Evolutionary conservation across 192 early-diverging fungal species (phyloP), one percentile per base, ranked within the genome.

Genomic region (Coemansia sp.): DNA sequence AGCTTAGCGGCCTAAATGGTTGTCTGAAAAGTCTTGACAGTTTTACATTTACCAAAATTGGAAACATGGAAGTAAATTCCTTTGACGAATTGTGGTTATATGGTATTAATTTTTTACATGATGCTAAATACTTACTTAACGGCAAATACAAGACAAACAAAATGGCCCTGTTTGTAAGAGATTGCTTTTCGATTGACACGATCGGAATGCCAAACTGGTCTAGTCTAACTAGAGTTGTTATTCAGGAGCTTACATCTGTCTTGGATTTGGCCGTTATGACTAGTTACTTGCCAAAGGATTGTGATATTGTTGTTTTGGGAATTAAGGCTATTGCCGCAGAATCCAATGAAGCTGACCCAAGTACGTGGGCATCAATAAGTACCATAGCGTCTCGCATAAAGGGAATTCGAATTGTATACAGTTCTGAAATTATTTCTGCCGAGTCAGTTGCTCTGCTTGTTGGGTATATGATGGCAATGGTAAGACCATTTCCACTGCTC

Each of bases 41-140:
- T 5, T 54, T 54, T 54, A 28, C 21, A 54, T 54, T 54, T 54
- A 5, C 15, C 11, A 54, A 54, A 28, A 15, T 54, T 4, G 52
- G 26, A 8, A 34, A 26, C 26, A 26, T 54, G 52, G 15, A 28
- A n/a, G 4, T 54, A 14, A n/a, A 54, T 7, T 21, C 52, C n/a
- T 14, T 31, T 7, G 25, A 3, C 5, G 11, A 15, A n/a, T 4
- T n/a, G 12, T 24, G 15, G 6, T 54, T n/a, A 12, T 17, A 3
- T 25, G 17, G 8, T 12, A 15, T 26, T 8, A 2, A 5, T n/a
- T 54, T 34, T 10, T 54, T 28, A 26, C 4, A 34, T 6, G 23
- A 34, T 31, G 52, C 52, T 12, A 28, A 54, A 25, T n/a, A 54
- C 25, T 18, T 54, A 8, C 26, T 54, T n/a, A 28, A 15, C 17